Base-by-base conservation (phyloP, 1,284 basidiomycete genomes). In the Trametes versicolor region DNA sequence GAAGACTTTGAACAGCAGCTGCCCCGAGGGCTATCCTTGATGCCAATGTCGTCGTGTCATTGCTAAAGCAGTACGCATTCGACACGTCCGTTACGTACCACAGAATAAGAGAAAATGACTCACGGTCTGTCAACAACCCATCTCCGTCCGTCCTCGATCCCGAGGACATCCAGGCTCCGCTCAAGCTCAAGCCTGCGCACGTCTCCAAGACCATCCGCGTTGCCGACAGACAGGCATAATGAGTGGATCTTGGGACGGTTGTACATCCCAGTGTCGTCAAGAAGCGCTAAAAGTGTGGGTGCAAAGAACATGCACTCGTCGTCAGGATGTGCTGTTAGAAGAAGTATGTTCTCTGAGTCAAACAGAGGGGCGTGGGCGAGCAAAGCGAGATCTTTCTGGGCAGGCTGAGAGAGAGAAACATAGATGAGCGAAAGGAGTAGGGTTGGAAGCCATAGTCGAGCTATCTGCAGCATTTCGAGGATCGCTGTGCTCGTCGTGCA, bases 241-340 rank as follows among this genome's bases (percentile, higher is more conserved):
- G 87, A 87, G 70, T 81, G 85, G 0, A 89, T 58, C 29, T 83
- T 64, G 2, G 60, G 64, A 7, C 34, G 43, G 8, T 5, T 32
- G 23, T 12, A 15, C 5, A 1, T 29, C 37, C 27, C 12, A n/a
- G n/a, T 19, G 23, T 7, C 10, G 3, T 59, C 48, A 27, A 67
- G 70, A 19, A 93, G 79, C 2, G 88, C 82, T 32, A 89, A 80
- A 13, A 97, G 74, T 0, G 92, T 92, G 0, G 96, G 95, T 0
- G 89, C 91, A 74, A 98, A 98, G 82, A 98, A 98, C 84, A 97
- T 88, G 74, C 89, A 89, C 79, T 97, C 96, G 75, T 97, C 96
- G 74, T 97, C 96, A 2, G 95, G 95, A 72, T 97, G 95, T 12
- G 95, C 94, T 0, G 93, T 96, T 50, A 97, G 78, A 2, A 96